A percentile compares a stretch with the other conserved stretches of the same genome.
phyloP scores from a whole-genome alignment of 2,329 filamentous ascomycete genomes.

The Davidsoniella australis region DNA sequence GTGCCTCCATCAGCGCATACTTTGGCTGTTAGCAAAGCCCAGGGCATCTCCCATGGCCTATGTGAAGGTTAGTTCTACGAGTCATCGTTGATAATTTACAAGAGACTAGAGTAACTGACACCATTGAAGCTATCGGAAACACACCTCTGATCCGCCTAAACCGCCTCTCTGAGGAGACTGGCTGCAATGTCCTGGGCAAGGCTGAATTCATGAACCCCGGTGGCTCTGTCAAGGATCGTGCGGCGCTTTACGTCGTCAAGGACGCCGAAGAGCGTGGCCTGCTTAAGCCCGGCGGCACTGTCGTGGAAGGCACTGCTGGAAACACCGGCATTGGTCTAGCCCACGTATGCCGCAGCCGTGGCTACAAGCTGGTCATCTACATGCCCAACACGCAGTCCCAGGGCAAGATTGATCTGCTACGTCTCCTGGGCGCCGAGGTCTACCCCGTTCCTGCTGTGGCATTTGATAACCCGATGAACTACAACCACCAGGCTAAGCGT shows the following conservation, averaged over 20 bases:
- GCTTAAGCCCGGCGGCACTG: slow-evolving; percentile 71
- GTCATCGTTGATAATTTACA: background rate
- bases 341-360: slow-evolving; percentile 81
- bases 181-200: slow-evolving; percentile 88
- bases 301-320: slow-evolving; percentile 91
- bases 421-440: slow-evolving; percentile 83
- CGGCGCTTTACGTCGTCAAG: slow-evolving; percentile 82
- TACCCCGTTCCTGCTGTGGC: slow-evolving; percentile 90
- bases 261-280: slow-evolving; percentile 82
- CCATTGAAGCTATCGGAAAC: slow-evolving; percentile 69
- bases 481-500: slow-evolving; percentile 86
- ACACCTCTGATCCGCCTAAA: slow-evolving; percentile 87
- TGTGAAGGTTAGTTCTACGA: slow-evolving; percentile 48
- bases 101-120: background rate
- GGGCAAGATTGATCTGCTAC: slow-evolving; percentile 87
- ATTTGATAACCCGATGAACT: slow-evolving; percentile 89
- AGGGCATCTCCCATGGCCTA: slow-evolving; percentile 61
- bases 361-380: slow-evolving; percentile 94
- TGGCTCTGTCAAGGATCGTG: slow-evolving; percentile 89
- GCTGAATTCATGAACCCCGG: slow-evolving; percentile 98
- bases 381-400: slow-evolving; percentile 99
- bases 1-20: slow-evolving; percentile 39
- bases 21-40: slow-evolving; percentile 59
- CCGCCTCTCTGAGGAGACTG: slow-evolving; percentile 72
- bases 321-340: slow-evolving; percentile 97